Evolutionary conservation across 1,284 basidiomycete genomes (phyloP), one percentile per base, ranked within the genome.

Genomic region (Singerocomus inundabilis): DNA sequence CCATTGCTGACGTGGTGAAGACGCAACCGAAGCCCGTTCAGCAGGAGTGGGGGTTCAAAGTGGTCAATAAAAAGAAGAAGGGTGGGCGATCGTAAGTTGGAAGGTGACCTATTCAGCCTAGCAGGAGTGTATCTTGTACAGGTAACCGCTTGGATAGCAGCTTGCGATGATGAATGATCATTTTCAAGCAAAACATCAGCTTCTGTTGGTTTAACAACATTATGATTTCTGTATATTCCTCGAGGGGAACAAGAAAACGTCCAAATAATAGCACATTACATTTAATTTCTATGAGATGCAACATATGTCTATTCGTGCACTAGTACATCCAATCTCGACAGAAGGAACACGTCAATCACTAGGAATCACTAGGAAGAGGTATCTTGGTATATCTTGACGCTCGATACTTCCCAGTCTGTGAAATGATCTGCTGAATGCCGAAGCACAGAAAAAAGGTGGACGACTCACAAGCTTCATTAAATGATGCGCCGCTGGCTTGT

Each of bases 1-100:
- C 88, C 5, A 87, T 92, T 53, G 90, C 90, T 12, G 90, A 92
- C 55, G 91, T 94, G 2, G 91, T 95, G 52, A 94, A 93, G 72
- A 81, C 88, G 10, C 85, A 89, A 60, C 91, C 92, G 3, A 93
- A 92, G 71, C 76, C 84, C 12, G 72, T 81, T 45, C 81, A 77
- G 40, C 76, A 79, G 39, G 92, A 94, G 66, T 88, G 90, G 81
- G 84, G 83, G 5, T 93, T 92, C 77, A 93, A 93, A 72, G 88
- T 93, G 13, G 91, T 94, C 46, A 93, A 93, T 70, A 91, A 93
- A 75, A 94, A 93, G 77, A 91, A 88, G 73, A 93, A 91, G 75
- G 84, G 88, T n/a, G 79, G 80, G 10, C 70, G 73, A 44, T 56
- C 71, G 28, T 79, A 44, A 55, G 25, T 29, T 28, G 45, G 43